A percentile compares a stretch with the other conserved stretches of the same genome.
These are phyloP conservation scores for Straminergon stramineum DNA, from an alignment of 225 moss, liverwort and hornwort genomes.

Conservation along the genomic window DNA sequence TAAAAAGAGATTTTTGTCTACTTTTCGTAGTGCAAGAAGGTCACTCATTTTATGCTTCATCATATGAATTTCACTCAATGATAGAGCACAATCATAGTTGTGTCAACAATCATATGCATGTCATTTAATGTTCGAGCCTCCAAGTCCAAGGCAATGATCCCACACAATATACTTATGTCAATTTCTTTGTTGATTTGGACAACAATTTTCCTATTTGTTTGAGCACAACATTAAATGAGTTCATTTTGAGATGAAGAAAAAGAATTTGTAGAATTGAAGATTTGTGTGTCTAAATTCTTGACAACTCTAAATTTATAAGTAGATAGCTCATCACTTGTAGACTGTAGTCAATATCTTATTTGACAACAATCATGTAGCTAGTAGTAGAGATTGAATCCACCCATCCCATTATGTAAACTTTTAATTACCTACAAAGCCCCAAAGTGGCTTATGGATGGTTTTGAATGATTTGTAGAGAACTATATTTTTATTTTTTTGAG, in stretches of 20 bases:
- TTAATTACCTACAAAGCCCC: background rate
- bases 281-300: no score
- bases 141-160: background rate
- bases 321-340: fast-evolving
- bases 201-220: background rate
- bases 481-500: no score
- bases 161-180: background rate
- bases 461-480: fast-evolving
- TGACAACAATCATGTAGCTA: background rate
- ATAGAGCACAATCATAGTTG: background rate
- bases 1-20: background rate
- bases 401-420: background rate
- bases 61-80: background rate
- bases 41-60: no score
- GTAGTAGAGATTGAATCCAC: background rate
- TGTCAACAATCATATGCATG: background rate
- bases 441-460: background rate
- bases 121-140: fast-evolving
- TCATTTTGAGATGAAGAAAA: background rate
- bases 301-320: background rate
- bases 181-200: background rate
- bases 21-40: background rate
- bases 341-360: background rate
- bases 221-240: background rate
- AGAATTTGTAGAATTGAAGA: background rate